phyloP scores from a whole-genome alignment of 2,329 filamentous ascomycete genomes.

The Trichoderma sp. region DNA sequence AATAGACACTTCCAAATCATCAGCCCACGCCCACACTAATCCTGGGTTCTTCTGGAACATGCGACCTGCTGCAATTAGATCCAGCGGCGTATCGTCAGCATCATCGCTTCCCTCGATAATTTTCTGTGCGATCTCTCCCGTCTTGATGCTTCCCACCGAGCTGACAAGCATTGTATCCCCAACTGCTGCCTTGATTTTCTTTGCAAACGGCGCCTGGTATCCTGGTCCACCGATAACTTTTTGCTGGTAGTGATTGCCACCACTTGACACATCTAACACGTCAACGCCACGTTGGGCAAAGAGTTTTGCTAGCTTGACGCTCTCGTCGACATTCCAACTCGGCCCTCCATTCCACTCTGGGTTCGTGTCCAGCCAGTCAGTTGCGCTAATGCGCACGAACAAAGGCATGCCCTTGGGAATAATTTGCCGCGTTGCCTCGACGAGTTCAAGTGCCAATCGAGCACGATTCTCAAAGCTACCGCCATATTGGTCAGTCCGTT shows the following conservation, averaged over 20 bases:
- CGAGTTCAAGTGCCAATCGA: slow-evolving; percentile 64
- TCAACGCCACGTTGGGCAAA: slow-evolving; percentile 68
- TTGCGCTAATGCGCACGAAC: slow-evolving; percentile 69
- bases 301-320: slow-evolving; percentile 58
- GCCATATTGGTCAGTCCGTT: slow-evolving; percentile 64
- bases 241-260: slow-evolving; percentile 55
- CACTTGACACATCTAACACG: slow-evolving; percentile 68
- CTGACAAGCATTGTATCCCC: slow-evolving; percentile 53
- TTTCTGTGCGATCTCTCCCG: slow-evolving; percentile 44
- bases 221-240: slow-evolving; percentile 56
- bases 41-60: slow-evolving; percentile 59
- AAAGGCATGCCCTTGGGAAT: slow-evolving; percentile 69
- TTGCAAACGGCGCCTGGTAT: slow-evolving; percentile 70
- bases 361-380: slow-evolving; percentile 69
- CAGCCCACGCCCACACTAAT: slow-evolving; percentile 53
- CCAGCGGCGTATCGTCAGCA: slow-evolving; percentile 32
- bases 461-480: slow-evolving; percentile 70
- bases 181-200: slow-evolving; percentile 67
- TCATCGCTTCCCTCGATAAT: slow-evolving; percentile 37
- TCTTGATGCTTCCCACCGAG: slow-evolving; percentile 49
- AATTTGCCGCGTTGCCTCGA: slow-evolving; percentile 56
- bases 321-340: slow-evolving; percentile 66
- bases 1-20: slow-evolving; percentile 48
- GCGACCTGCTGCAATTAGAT: slow-evolving; percentile 49
- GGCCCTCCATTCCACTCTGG: slow-evolving; percentile 45